Base-by-base conservation (phyloP, 1,139 yeast genomes). In the Taphrina sp. region DNA sequence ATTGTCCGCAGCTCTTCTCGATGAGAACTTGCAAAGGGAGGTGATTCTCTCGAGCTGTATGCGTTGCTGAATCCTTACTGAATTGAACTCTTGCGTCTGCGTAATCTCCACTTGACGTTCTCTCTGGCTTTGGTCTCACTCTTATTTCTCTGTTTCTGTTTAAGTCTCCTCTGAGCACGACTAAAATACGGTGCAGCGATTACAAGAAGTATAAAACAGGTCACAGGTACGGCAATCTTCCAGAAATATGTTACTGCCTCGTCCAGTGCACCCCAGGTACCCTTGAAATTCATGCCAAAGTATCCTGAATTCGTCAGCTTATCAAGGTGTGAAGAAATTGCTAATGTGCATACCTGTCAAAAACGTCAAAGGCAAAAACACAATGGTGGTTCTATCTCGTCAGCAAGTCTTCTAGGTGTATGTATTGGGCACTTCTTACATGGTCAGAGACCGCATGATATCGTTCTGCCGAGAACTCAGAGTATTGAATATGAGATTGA, bases 231-330 rank as follows among this genome's bases (percentile, higher is more conserved):
- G 0, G 81, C 77, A 28, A 78, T 67, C 23, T 71, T 68, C 82
- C 82, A 78, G 63, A 76, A 78, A 59, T 73, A 76, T 1, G 72
- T 66, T 1, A 74, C 76, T 55, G 70, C 70, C 33, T 74, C 62
- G 26, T 70, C 65, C 46, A 81, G 67, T 42, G 74, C 76, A 1
- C 75, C 76, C 63, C 78, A 79, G n/a, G 65, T 65, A 7, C 31
- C 31, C 17, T 72, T 70, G 60, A 80, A 76, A 60, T 79, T 78
- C 82, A 79, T 79, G 19, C 83, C 83, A 61, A 75, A 79, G 63
- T 77, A 79, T 8, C 82, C 81, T n/a, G n/a, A n/a, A n/a, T n/a
- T n/a, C 0, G 82, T 77, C 72, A 80, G 71, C 63, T 78, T 78
- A 3, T 79, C 73, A 52, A 78, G 63, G 7, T 82, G 83, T 47